Percentiles rank a stretch among this genome's conserved stretches.
Evolutionary conservation across 2,329 filamentous ascomycete species (phyloP).

Genomic region (Nemania diffusa): DNA sequence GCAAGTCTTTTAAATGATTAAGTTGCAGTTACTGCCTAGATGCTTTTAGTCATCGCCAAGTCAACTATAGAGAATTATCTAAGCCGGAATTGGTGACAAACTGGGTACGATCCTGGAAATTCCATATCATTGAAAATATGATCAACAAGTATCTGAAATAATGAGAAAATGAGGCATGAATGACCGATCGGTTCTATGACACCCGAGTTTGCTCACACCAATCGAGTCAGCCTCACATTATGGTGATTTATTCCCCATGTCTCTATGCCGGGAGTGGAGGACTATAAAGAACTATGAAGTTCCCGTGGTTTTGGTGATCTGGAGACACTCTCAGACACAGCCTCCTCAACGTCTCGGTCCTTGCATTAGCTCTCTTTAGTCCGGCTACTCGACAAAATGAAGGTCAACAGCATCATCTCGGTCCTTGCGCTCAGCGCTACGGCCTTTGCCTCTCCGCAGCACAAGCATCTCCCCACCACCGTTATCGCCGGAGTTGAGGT

Average conservation of each 20-base stretch:
- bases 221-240: not conserved
- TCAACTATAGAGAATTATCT: not conserved
- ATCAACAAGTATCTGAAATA: slow-evolving; percentile 30
- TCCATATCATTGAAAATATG: slow-evolving; percentile 23
- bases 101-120: slow-evolving; percentile 6
- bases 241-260: not conserved
- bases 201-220: slow-evolving; percentile 3
- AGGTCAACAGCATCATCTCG: slow-evolving; percentile 31
- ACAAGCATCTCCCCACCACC: slow-evolving; percentile 31
- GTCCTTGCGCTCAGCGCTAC: slow-evolving; percentile 30
- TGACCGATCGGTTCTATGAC: not conserved
- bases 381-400: slow-evolving; percentile 28
- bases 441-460: slow-evolving; percentile 21
- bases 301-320: not conserved
- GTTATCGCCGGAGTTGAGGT: slow-evolving; percentile 35
- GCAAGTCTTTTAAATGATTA: slow-evolving; percentile 3
- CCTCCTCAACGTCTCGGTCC: not conserved
- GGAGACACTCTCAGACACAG: not conserved
- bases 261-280: not conserved
- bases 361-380: not conserved
- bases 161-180: slow-evolving; percentile 5
- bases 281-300: slow-evolving; percentile 19
- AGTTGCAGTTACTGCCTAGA: not conserved
- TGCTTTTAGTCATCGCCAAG: slow-evolving; percentile 26
- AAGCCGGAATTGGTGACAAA: not conserved